Evolutionary conservation across 2,329 filamentous ascomycete genomes (phyloP).

Genomic region (Arthrobotrys sinensis): DNA sequence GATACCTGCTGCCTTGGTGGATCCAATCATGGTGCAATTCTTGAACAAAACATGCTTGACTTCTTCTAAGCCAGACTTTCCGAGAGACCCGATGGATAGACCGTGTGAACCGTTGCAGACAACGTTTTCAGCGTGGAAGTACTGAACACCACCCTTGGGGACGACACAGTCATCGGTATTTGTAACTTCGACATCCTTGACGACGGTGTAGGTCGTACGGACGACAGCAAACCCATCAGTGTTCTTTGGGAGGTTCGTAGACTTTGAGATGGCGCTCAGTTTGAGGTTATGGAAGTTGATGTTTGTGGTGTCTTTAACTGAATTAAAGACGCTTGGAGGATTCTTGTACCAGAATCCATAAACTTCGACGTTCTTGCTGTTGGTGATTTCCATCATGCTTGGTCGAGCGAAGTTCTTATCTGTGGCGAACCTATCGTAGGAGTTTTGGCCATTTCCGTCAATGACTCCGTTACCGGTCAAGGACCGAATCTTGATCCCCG

Average conservation of each 20-base stretch:
- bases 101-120: conserved; percentile 71
- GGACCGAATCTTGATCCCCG: conserved; percentile 68
- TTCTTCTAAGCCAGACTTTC: conserved; percentile 67
- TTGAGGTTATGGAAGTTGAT: conserved; percentile 67
- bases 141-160: conserved; percentile 68
- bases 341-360: conserved; percentile 68
- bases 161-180: conserved; percentile 70
- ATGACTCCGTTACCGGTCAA: conserved; percentile 68
- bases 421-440: conserved; percentile 68
- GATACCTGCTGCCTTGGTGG: conserved; percentile 70
- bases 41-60: conserved; percentile 69
- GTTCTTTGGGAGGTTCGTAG: conserved; percentile 67
- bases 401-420: conserved; percentile 68
- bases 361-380: conserved; percentile 67
- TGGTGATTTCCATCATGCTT: conserved; percentile 68
- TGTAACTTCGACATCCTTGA: conserved; percentile 66
- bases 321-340: conserved; percentile 70
- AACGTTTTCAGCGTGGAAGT: conserved; percentile 68
- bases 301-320: conserved; percentile 66
- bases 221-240: conserved; percentile 70
- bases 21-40: conserved; percentile 68
- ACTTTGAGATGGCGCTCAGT: conserved; percentile 68
- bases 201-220: conserved; percentile 66
- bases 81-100: conserved; percentile 70
- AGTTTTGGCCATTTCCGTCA: conserved; percentile 70